Evolutionary conservation across 495 filamentous ascomycete genomes (phyloP), one percentile per base, ranked within the genome.

Genomic region (Talaromyces trachyspermus): DNA sequence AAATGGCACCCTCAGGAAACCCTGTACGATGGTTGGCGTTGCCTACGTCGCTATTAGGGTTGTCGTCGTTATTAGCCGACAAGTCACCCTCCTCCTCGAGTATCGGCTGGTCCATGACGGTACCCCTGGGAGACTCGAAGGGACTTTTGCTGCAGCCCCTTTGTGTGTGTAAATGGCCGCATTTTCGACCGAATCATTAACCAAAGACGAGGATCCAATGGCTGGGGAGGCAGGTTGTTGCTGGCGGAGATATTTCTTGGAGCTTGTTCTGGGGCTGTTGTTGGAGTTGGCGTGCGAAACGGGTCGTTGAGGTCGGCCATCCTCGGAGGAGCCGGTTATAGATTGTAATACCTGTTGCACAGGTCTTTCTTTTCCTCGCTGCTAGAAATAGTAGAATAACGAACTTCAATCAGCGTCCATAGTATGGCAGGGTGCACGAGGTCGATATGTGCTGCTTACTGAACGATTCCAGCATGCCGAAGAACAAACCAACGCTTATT

Each of bases 91-190:
- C 20, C 32, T 35, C 44, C 32, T 46, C 44, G 20, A 24, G 44
- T 22, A 46, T 46, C n/a, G 44, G 44, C 19, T 46, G 44, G 20
- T 46, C 44, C 12, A 46, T 19, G 27, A 46, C 26, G 22, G 29
- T 46, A 30, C 44, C n/a, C n/a, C 30, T 37, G 44, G 18, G 12
- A 14, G 30, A 46, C 24, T 19, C 25, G 42, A 44, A 8, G 27
- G 27, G 19, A 25, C 24, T 23, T 22, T 22, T 26, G 8, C 39
- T 26, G 4, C n/a, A n/a, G n/a, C 20, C 26, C 26, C 26, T 7
- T 26, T 42, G 9, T 24, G 23, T 17, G 23, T 26, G 23, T 15
- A 8, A 26, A 26, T n/a, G 26, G 23, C 39, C 12, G 11, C 12
- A 24, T 24, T n/a, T 9, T 42, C 39, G 14, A 4, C 12, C 23